Conservation (phyloP, 345 rosid genomes). For the Citrus australasica region DNA sequence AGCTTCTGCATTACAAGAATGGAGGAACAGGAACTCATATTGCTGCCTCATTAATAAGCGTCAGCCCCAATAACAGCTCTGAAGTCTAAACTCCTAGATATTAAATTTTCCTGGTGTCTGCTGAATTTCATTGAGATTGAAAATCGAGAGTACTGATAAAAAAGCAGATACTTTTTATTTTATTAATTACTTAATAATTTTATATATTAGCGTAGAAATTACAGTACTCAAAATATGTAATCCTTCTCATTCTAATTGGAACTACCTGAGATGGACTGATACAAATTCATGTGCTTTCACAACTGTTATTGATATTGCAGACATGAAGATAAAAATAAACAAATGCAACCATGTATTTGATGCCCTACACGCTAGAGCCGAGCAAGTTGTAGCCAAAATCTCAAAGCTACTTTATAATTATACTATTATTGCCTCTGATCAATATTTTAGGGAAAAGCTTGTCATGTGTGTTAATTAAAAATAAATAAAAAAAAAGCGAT, state of each 20-base stretch:
- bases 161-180: background rate
- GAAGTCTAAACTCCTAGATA: background rate
- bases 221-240: background rate
- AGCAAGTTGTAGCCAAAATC: slow-evolving; percentile 35
- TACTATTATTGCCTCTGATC: background rate
- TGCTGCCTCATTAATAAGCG: background rate
- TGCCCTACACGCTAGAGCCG: slow-evolving; percentile 33
- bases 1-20: background rate
- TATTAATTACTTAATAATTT: background rate
- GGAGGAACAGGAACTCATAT: background rate
- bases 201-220: background rate
- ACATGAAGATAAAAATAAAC: slow-evolving; percentile 39
- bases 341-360: slow-evolving; percentile 30
- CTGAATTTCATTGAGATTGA: background rate
- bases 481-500: background rate
- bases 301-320: slow-evolving; percentile 16
- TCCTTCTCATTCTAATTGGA: slow-evolving; percentile 19
- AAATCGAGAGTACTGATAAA: background rate
- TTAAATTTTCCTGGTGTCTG: background rate
- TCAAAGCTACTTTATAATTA: slow-evolving; percentile 31
- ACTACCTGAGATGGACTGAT: slow-evolving; percentile 15
- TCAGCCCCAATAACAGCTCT: background rate
- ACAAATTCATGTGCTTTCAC: slow-evolving; percentile 19
- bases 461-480: slow-evolving; percentile 8
- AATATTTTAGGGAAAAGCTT: background rate